Evolutionary conservation across 2,329 filamentous ascomycete species (phyloP).

Genomic region (Alternaria viburni): DNA sequence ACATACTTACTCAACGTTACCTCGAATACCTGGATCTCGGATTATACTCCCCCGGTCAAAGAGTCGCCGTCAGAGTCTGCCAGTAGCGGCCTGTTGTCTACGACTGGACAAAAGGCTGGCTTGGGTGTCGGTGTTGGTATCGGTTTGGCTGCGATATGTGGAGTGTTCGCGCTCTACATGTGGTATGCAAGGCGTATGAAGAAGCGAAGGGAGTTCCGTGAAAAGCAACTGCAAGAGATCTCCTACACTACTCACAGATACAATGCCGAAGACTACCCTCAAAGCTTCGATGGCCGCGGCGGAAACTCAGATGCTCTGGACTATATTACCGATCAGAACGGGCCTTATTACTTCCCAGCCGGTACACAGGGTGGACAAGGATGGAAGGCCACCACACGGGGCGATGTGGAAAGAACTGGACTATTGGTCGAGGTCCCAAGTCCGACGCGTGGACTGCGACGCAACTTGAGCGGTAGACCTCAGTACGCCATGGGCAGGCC

Average conservation of each 20-base stretch:
- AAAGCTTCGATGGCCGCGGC: constrained; percentile 43
- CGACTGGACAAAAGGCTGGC: constrained; percentile 54
- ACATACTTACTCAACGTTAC: constrained; percentile 67
- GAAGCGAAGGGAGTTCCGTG: constrained; percentile 53
- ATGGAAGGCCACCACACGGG: constrained; percentile 37
- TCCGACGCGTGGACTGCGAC: constrained; percentile 55
- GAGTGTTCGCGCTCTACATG: constrained; percentile 53
- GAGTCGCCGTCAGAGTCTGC: constrained; percentile 14
- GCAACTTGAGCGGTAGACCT: constrained; percentile 46
- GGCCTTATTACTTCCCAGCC: constrained; percentile 36
- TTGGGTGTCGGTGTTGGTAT: constrained; percentile 54
- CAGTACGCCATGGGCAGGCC: constrained; percentile 58
- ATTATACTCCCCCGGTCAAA: constrained; percentile 59
- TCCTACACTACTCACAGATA: constrained; percentile 58
- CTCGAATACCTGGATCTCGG: constrained; percentile 63
- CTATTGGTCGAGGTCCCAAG: constrained; percentile 56
- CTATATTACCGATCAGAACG: constrained; percentile 31
- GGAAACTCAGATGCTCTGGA: constrained; percentile 51
- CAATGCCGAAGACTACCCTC: constrained; percentile 46
- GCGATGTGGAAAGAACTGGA: constrained; percentile 54
- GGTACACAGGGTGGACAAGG: constrained; percentile 33
- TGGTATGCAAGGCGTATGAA: constrained; percentile 54
- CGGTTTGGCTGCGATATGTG: constrained; percentile 51
- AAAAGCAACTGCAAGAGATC: constrained; percentile 62
- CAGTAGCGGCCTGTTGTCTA: constrained; percentile 48